Conservation (phyloP, 2,329 filamentous ascomycete species). For the Claviceps quebecensis region DNA sequence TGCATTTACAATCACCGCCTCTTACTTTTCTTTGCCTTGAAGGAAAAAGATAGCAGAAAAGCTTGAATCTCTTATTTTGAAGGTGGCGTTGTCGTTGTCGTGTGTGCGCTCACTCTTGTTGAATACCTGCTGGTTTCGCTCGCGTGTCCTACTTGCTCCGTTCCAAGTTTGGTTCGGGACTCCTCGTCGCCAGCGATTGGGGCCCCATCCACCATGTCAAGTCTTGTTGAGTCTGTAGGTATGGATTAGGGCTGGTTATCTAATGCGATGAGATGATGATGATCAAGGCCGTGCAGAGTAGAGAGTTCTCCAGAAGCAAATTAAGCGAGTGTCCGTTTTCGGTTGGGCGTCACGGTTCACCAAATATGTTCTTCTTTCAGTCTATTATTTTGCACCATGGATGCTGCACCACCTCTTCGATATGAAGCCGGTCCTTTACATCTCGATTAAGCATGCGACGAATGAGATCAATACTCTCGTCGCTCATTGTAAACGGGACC, state of each 20-base stretch:
- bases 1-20: not conserved
- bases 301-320: not conserved
- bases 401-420: constrained; percentile 75
- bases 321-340: not conserved
- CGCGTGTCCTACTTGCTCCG: not conserved
- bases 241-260: not conserved
- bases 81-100: not conserved
- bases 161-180: not conserved
- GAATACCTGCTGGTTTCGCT: not conserved
- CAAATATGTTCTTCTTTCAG: not conserved
- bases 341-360: not conserved
- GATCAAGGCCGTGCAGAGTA: not conserved
- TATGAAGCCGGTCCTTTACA: constrained; percentile 69
- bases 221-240: not conserved
- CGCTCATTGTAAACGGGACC: constrained; percentile 76
- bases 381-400: constrained; percentile 48
- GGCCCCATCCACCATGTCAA: not conserved
- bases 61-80: too few relatives aligned
- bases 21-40: not conserved
- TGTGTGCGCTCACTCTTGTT: not conserved
- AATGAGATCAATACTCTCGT: constrained; percentile 85
- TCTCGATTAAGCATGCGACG: constrained; percentile 86
- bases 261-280: not conserved
- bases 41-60: too few relatives aligned
- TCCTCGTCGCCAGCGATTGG: not conserved